Evolutionary conservation across 768 basidiomycete species (phyloP).

Genomic region (Candolleomyces efflorescens): DNA sequence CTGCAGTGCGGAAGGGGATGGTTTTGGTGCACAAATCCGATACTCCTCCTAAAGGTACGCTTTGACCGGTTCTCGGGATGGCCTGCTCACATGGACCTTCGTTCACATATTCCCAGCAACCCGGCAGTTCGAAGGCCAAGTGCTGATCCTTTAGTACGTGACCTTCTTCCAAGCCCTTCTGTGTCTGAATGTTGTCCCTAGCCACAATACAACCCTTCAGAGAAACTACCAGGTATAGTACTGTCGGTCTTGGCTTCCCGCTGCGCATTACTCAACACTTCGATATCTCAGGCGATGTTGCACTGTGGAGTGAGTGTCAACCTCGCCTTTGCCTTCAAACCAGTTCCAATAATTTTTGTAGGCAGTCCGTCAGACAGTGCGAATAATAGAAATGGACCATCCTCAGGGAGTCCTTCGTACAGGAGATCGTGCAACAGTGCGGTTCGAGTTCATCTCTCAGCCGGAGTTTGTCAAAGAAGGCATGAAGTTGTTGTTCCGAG

Average conservation of each 20-base stretch:
- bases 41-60: slow-evolving; percentile 65
- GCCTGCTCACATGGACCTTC: slow-evolving; percentile 1
- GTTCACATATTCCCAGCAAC: slow-evolving; percentile 45
- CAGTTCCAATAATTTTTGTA: slow-evolving; percentile 20
- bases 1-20: slow-evolving; percentile 91
- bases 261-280: neutral
- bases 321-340: slow-evolving; percentile 1
- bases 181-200: slow-evolving; percentile 22
- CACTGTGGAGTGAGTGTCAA: slow-evolving; percentile 73
- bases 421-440: slow-evolving; percentile 91
- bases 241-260: neutral
- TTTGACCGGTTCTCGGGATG: neutral
- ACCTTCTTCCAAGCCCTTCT: neutral
- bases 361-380: slow-evolving; percentile 90
- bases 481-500: slow-evolving; percentile 89
- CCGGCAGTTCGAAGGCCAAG: slow-evolving; percentile 87
- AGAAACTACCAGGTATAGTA: slow-evolving; percentile 79
- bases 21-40: slow-evolving; percentile 83
- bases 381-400: slow-evolving; percentile 87
- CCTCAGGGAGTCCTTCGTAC: slow-evolving; percentile 87
- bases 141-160: slow-evolving; percentile 85
- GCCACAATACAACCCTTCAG: slow-evolving; percentile 91
- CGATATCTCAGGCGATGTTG: slow-evolving; percentile 66
- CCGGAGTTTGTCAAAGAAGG: slow-evolving; percentile 92
- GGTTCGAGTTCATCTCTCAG: slow-evolving; percentile 90